A percentile compares a stretch with the other conserved stretches of the same genome.
Evolutionary conservation across 768 basidiomycete species (phyloP).

Genomic region (Crepidotus variabilis): DNA sequence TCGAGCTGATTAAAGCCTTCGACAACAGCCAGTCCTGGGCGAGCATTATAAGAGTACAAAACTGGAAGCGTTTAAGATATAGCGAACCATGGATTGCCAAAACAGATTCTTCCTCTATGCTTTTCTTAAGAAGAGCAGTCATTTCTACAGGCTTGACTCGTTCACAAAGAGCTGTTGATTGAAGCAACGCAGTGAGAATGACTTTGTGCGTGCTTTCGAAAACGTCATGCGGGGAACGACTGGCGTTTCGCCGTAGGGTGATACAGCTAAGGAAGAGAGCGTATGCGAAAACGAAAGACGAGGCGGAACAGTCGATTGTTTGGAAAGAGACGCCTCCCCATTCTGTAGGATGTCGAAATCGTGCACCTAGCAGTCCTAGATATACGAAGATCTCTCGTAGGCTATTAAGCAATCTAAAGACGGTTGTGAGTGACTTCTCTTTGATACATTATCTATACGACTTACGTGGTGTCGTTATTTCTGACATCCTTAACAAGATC

Average conservation of each 20-base stretch:
- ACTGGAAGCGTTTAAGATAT: neutral
- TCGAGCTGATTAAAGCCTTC: slow-evolving; percentile 18
- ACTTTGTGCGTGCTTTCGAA: slow-evolving; percentile 25
- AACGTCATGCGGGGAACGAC: slow-evolving; percentile 12
- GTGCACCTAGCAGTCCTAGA: slow-evolving; percentile 20
- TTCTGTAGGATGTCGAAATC: slow-evolving; percentile 20
- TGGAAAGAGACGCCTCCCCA: slow-evolving; percentile 18
- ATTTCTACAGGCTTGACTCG: slow-evolving; percentile 24
- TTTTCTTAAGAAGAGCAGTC: slow-evolving; percentile 16
- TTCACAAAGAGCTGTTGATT: slow-evolving; percentile 21
- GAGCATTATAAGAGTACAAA: neutral
- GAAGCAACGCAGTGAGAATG: slow-evolving; percentile 20
- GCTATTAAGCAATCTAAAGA: slow-evolving; percentile 10
- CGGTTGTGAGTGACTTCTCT: neutral
- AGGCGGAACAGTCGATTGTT: slow-evolving; percentile 19
- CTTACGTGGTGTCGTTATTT: slow-evolving; percentile 17
- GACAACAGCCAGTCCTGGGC: slow-evolving; percentile 19
- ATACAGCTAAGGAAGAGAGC: slow-evolving; percentile 26
- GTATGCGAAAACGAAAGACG: slow-evolving; percentile 26
- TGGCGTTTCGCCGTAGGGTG: slow-evolving; percentile 22
- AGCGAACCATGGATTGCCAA: slow-evolving; percentile 19
- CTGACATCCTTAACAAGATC: slow-evolving; percentile 15
- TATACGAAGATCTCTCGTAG: slow-evolving; percentile 19
- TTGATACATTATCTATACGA: neutral
- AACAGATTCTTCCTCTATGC: slow-evolving; percentile 17